These are phyloP conservation scores for Fusarium fujikuroi DNA, from an alignment of 2,329 filamentous ascomycete genomes.

Conservation along the genomic window DNA sequence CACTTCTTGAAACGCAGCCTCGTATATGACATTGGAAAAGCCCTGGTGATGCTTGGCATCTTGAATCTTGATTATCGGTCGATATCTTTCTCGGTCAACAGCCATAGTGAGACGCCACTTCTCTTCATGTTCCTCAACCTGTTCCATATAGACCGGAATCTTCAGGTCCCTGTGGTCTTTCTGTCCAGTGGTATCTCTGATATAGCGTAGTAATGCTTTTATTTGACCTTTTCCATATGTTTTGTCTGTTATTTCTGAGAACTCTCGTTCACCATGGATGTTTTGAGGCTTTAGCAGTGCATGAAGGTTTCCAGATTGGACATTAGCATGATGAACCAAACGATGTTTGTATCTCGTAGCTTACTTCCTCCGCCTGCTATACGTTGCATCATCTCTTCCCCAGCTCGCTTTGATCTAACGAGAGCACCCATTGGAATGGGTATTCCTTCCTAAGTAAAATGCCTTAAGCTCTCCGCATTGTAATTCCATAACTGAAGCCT, in stretches of 20 bases:
- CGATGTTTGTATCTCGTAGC: background rate
- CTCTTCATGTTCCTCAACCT: conserved; percentile 44
- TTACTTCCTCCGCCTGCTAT: background rate
- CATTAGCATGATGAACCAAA: background rate
- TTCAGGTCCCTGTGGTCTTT: background rate
- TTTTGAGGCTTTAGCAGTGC: background rate
- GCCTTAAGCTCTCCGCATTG: background rate
- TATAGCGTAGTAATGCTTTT: conserved; percentile 26
- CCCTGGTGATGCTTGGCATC: conserved; percentile 6
- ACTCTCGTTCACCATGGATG: background rate
- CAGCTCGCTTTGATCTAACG: background rate
- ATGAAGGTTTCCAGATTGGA: background rate
- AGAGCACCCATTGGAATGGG: conserved; percentile 27
- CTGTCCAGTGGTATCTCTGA: background rate
- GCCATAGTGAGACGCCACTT: conserved; percentile 56
- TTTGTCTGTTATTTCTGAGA: background rate
- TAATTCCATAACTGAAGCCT: fast-evolving
- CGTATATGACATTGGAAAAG: conserved; percentile 20
- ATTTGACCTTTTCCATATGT: conserved; percentile 3
- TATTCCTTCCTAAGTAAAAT: conserved; percentile 39
- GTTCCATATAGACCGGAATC: conserved; percentile 51
- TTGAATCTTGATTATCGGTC: conserved; percentile 51
- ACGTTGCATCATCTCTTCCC: background rate
- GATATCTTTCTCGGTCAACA: conserved; percentile 55
- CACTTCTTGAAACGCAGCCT: background rate